Percentiles rank a stretch among this genome's conserved stretches.
Evolutionary conservation across 1,284 basidiomycete species (phyloP).

Genomic region (Tilletia setariae): DNA sequence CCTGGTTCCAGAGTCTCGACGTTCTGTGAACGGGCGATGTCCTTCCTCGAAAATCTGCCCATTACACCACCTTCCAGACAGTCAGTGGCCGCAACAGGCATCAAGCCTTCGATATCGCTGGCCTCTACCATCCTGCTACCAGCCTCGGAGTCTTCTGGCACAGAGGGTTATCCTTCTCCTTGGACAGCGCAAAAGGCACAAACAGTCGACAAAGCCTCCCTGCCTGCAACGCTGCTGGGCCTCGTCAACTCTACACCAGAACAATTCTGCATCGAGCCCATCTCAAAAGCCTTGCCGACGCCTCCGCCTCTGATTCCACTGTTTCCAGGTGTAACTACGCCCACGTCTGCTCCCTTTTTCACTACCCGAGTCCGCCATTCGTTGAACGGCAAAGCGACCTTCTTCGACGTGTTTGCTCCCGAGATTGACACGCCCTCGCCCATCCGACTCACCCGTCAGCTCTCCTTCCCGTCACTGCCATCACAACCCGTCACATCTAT

Average conservation of each 20-base stretch:
- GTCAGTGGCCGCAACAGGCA: neutral
- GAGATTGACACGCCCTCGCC: conserved; percentile 2
- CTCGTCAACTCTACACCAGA: neutral
- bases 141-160: neutral
- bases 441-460: conserved; percentile 6
- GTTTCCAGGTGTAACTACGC: neutral
- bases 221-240: neutral
- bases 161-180: neutral
- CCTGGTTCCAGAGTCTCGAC: too few species aligned
- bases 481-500: neutral
- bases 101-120: neutral
- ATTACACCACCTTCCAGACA: neutral
- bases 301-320: neutral
- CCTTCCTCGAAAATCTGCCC: neutral
- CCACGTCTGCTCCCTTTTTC: neutral
- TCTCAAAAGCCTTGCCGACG: neutral
- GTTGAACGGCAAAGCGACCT: neutral
- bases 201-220: too few species aligned
- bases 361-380: neutral
- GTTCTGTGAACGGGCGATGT: neutral
- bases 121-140: neutral
- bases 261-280: too few species aligned
- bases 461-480: neutral
- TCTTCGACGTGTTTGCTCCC: conserved; percentile 3
- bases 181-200: too few species aligned